Base-by-base conservation (phyloP, 2,329 filamentous ascomycete genomes). In the Arthrobotrys musiformis region DNA sequence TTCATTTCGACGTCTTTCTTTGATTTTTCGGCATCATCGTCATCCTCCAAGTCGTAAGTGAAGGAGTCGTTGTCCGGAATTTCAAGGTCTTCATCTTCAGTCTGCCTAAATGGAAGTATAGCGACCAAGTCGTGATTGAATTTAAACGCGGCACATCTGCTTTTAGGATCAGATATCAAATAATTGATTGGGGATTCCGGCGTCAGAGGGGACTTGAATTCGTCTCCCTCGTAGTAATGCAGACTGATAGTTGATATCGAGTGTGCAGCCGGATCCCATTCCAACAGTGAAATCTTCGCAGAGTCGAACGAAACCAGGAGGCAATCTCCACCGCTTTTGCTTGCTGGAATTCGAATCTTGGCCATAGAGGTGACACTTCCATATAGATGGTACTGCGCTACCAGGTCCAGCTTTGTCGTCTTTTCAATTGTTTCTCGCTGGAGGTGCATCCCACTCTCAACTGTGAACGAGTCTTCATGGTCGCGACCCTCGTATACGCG, bases 161-260 rank as follows among this genome's bases (percentile, higher is more conserved):
- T 97, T 80, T 91, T 91, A 1, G 95, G 94, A 82, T 99, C 95
- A 74, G 94, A 92, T 60, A 91, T 91, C 81, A 99, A 86, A 81
- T 92, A 92, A 83, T 92, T 97, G 83, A 90, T 88, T 0, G 94
- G 94, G 79, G 89, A 91, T 64, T 91, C 90, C 79, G 91, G 89
- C 78, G 94, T 86, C 7, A 79, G 9, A 56, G 80, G 80, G 5
- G 79, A 79, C 62, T 75, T 79, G 44, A 81, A 81, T 82, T 97
- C 94, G 82, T 97, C 94, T 83, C 95, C 92, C 84, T 99, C 95
- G 85, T 98, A 99, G 86, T 94, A 98, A 85, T 99, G 95, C 81
- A 99, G 94, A 62, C 94, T 98, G 79, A 95, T 89, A 64, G 94
- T 98, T 81, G 91, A 90, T 81, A 98, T 90, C 62, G 89, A 89